These are phyloP conservation scores for Cordia subcordata DNA, from an alignment of 257 asterid genomes.

Conservation along the genomic window DNA sequence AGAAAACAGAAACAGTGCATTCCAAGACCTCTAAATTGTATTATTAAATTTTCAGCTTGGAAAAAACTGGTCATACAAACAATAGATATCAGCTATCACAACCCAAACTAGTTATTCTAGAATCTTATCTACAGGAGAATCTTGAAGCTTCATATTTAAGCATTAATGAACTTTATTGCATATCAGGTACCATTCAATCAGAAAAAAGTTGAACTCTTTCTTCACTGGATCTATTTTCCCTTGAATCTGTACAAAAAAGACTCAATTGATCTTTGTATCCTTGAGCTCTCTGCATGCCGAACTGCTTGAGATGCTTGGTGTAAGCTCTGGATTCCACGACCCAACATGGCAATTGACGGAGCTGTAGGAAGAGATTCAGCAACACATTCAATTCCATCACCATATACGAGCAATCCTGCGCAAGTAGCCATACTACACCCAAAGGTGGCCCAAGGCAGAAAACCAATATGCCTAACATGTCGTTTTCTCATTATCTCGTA, in stretches of 20 bases:
- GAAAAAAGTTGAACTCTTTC: no score
- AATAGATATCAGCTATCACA: no score
- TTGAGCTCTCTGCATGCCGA: constrained; percentile 52
- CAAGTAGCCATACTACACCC: constrained; percentile 88
- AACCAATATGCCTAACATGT: constrained; percentile 42
- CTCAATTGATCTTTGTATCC: constrained; percentile 63
- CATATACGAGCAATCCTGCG: constrained; percentile 57
- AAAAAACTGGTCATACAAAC: no score
- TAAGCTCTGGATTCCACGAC: constrained; percentile 75
- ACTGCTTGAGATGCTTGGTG: constrained; percentile 64
- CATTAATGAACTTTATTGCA: no score
- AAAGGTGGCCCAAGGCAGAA: constrained; percentile 80
- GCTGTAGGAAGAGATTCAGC: constrained; percentile 83
- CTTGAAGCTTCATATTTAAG: no score
- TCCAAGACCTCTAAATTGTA: no score
- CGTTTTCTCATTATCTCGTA: constrained; percentile 88
- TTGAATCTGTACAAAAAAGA: constrained; percentile 56
- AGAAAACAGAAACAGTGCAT: no score
- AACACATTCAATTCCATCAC: constrained; percentile 93
- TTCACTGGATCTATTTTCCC: constrained; percentile 38
- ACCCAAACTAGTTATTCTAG: no score
- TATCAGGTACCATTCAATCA: no score
- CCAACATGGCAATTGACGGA: constrained; percentile 85
- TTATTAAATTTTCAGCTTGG: no score
- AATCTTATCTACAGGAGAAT: no score